Evolutionary conservation across 2,329 filamentous ascomycete genomes (phyloP).

Genomic region (Zasmidium citrigriseum): DNA sequence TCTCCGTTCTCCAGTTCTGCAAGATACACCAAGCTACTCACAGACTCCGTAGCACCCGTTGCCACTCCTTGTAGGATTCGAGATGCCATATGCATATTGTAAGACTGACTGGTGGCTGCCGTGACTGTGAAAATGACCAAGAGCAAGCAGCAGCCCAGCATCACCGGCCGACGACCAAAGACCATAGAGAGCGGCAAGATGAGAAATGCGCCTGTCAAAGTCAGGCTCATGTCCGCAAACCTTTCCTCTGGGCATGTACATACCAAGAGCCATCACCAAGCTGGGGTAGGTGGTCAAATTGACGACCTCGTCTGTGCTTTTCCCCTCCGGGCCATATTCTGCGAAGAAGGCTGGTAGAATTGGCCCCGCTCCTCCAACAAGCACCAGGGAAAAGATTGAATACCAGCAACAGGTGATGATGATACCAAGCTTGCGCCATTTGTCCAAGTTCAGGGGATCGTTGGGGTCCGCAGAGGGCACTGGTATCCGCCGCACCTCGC

Average conservation of each 20-base stretch:
- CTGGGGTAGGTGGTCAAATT: conserved; percentile 42
- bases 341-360: conserved; percentile 39
- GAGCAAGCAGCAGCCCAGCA: conserved; percentile 32
- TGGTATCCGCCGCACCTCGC: conserved; percentile 24
- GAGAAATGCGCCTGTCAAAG: too few relatives aligned
- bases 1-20: too few relatives aligned
- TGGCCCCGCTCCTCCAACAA: conserved; percentile 53
- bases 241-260: too few relatives aligned
- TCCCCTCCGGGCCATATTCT: conserved; percentile 33
- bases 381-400: conserved; percentile 42
- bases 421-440: conserved; percentile 33
- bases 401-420: conserved; percentile 36
- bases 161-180: conserved; percentile 42
- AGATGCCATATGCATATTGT: too few relatives aligned
- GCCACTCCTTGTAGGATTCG: too few relatives aligned
- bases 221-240: too few relatives aligned
- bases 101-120: too few relatives aligned
- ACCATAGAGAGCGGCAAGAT: conserved; percentile 43
- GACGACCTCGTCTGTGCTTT: conserved; percentile 30
- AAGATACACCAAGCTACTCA: too few relatives aligned
- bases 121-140: too few relatives aligned
- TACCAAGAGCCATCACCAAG: conserved; percentile 44
- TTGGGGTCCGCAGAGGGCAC: conserved; percentile 23
- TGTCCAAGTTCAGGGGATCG: conserved; percentile 35
- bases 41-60: too few relatives aligned